Evolutionary conservation across 1,139 yeast genomes (phyloP), one percentile per base, ranked within the genome.

Genomic region (Geotrichum phurueaensis): DNA sequence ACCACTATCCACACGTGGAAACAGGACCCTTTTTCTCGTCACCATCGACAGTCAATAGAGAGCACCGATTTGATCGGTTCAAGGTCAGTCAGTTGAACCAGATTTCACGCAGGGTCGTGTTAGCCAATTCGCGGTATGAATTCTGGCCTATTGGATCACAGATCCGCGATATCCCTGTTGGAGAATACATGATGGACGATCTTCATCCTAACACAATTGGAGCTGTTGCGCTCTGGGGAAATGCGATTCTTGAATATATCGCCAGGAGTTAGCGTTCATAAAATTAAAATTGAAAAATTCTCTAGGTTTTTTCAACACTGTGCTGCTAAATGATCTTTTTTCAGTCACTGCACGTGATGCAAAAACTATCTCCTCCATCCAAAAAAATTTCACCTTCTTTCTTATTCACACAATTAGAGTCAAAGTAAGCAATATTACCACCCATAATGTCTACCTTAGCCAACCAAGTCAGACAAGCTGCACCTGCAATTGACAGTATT

Each of bases 401-500:
- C 45, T 15, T 39, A 15, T 3, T 15, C 6, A 39, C 7, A 20
- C 18, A 5, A 20, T 15, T 13, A 33, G n/a, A 13, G 13, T 7
- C 43, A n/a, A 20, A 13, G 6, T n/a, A 50, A 20, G 1, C 15
- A 36, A 13, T 15, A 29, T 33, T 18, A 49, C 22, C 49, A 51
- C 22, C 15, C 33, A 56, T 47, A 36, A 60, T 60, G 56, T 15
- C 62, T 9, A 51, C 61, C 13, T 60, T 67, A 18, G 64, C 70
- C 10, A 64, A 64, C 51, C 65, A 87, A 71, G 85, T 92, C n/a
- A 87, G 97, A 65, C 90, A 87, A 72, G 94, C 96, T 0, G 95
- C 86, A 6, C 95, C 96, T 2, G 80, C 89, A 0, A 82, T 92
- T 58, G 98, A 94, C 68, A 85, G 92, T 1, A 84, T 91, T n/a